These are phyloP conservation scores for Fusarium albidum DNA, from an alignment of 2,329 filamentous ascomycete genomes.

Conservation along the genomic window DNA sequence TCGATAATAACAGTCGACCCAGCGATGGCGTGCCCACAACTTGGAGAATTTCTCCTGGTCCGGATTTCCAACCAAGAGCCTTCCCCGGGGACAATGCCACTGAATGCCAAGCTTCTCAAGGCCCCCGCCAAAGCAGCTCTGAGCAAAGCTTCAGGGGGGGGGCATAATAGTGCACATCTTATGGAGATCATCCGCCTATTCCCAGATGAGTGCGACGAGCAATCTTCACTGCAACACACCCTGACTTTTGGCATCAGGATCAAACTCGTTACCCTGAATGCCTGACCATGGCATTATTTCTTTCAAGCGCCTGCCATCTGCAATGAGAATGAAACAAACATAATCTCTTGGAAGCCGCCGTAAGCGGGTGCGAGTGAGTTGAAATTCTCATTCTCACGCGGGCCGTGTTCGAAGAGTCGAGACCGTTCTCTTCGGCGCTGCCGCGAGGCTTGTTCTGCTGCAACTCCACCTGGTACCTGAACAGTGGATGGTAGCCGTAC, in stretches of 20 bases:
- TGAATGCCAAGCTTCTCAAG: slow-evolving; percentile 13
- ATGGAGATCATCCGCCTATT: slow-evolving; percentile 37
- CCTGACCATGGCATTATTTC: slow-evolving; percentile 3
- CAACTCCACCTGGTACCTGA: slow-evolving; percentile 40
- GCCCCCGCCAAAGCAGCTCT: slow-evolving; percentile 25
- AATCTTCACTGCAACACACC: neutral
- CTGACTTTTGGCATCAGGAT: neutral
- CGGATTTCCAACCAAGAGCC: no score
- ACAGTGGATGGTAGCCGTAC: slow-evolving; percentile 30
- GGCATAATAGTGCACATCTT: slow-evolving; percentile 40
- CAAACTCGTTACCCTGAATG: no score
- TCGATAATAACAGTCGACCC: neutral
- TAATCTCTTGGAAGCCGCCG: slow-evolving; percentile 18
- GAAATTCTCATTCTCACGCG: slow-evolving; percentile 13
- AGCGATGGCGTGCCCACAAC: neutral
- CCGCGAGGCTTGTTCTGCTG: slow-evolving; percentile 35
- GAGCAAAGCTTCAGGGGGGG: slow-evolving; percentile 16
- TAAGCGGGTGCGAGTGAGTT: slow-evolving; percentile 21
- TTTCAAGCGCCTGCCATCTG: slow-evolving; percentile 1
- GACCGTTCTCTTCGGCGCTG: slow-evolving; percentile 42
- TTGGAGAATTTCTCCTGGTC: neutral
- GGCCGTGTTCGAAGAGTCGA: slow-evolving; percentile 31
- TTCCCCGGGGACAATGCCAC: slow-evolving; percentile 2
- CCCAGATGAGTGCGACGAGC: slow-evolving; percentile 11
- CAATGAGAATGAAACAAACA: slow-evolving; percentile 6